Evolutionary conservation across 2,329 filamentous ascomycete genomes (phyloP).

Genomic region (Botryosphaeria dothidea): DNA sequence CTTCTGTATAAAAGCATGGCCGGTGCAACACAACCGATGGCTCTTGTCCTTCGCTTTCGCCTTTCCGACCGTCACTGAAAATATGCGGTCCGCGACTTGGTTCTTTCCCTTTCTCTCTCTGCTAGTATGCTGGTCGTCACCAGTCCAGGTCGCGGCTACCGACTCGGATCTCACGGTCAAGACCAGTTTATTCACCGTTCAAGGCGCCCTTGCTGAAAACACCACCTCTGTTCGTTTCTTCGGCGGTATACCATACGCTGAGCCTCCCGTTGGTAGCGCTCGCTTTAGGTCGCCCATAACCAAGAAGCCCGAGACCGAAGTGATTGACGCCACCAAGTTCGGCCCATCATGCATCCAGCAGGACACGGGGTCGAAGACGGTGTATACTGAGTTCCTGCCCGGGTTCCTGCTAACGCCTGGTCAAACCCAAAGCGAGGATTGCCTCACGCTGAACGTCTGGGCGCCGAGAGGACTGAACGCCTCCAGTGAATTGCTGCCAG

Average conservation of each 20-base stretch:
- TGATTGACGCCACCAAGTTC: conserved; percentile 25
- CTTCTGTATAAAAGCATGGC: neutral
- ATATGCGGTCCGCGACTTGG: neutral
- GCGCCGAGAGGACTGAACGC: conserved; percentile 28
- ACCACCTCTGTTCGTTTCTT: conserved; percentile 24
- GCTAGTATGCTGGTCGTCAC: neutral
- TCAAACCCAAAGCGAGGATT: conserved; percentile 29
- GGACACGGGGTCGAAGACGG: conserved; percentile 24
- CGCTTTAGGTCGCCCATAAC: conserved; percentile 24
- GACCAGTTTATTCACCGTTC: conserved; percentile 25
- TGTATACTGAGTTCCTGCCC: conserved; percentile 27
- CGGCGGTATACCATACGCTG: conserved; percentile 17
- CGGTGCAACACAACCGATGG: too few species aligned
- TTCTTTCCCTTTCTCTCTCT: neutral
- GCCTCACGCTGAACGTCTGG: conserved; percentile 35
- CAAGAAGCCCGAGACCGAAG: conserved; percentile 21
- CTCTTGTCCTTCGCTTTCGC: neutral
- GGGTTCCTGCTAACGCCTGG: conserved; percentile 27
- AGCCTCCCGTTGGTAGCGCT: conserved; percentile 5
- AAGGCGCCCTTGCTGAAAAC: conserved; percentile 25
- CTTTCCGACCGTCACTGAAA: neutral
- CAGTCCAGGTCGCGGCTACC: neutral
- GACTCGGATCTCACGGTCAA: conserved; percentile 23
- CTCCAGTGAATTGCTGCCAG: conserved; percentile 31
- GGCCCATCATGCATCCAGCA: conserved; percentile 28